These are phyloP conservation scores for Tetrahymena malaccensis DNA, from an alignment of 73 alveolate species.

Conservation along the genomic window DNA sequence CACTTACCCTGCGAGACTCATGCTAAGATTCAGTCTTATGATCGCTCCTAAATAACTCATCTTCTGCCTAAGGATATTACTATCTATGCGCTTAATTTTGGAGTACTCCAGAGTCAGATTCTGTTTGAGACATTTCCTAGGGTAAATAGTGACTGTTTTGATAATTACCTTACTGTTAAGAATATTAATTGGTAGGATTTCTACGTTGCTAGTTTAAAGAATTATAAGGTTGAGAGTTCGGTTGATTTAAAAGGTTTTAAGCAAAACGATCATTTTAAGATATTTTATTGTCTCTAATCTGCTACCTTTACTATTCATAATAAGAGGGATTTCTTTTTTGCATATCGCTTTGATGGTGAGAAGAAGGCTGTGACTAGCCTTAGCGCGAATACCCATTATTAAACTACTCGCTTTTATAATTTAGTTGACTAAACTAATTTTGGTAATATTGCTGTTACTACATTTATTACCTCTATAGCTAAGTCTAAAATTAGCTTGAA, in stretches of 20 bases:
- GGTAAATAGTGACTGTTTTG: neutral
- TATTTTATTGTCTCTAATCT: neutral
- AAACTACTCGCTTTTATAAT: neutral
- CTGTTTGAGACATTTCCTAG: neutral
- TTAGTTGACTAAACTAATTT: neutral
- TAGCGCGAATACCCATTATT: neutral
- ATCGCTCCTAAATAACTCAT: neutral
- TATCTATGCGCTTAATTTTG: neutral
- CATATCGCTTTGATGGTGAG: neutral
- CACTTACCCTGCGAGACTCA: neutral
- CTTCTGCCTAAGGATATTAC: neutral
- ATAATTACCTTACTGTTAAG: neutral
- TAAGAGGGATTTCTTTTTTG: neutral
- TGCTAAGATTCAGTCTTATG: neutral
- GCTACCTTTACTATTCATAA: neutral
- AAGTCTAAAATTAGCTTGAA: neutral
- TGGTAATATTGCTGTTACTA: neutral
- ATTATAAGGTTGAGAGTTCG: neutral
- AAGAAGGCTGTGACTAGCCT: neutral
- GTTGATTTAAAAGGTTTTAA: neutral
- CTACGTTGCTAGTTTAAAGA: neutral
- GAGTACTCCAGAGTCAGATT: neutral
- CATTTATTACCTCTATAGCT: neutral
- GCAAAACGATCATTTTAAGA: neutral
- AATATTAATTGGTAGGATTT: neutral